Evolutionary conservation across 305 asterid species (phyloP).

Genomic region (Fraxinus ornus): DNA sequence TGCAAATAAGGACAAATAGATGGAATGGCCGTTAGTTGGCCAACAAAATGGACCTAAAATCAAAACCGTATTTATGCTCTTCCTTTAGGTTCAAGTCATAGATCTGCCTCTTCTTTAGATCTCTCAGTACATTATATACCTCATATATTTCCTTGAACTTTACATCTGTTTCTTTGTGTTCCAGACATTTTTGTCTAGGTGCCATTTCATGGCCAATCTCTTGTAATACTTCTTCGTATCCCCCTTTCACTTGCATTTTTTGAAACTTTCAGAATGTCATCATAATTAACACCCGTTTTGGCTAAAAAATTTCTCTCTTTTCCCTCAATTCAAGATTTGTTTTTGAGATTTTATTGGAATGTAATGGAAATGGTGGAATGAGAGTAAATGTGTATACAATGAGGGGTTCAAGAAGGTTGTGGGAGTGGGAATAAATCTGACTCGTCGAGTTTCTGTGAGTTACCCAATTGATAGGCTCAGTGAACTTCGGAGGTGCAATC

Average conservation of each 20-base stretch:
- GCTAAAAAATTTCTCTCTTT: not conserved
- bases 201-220: constrained; percentile 88
- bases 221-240: constrained; percentile 78
- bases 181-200: constrained; percentile 77
- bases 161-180: constrained; percentile 73
- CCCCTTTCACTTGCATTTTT: constrained; percentile 55
- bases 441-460: constrained; percentile 28
- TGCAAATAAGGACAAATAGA: no score
- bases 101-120: constrained; percentile 82
- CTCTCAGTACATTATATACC: constrained; percentile 81
- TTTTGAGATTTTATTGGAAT: not conserved
- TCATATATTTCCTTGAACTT: constrained; percentile 91
- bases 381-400: not conserved
- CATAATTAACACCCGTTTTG: constrained; percentile 69
- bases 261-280: constrained; percentile 61
- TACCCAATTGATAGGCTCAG: constrained; percentile 38
- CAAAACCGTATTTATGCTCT: constrained; percentile 53
- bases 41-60: constrained; percentile 32
- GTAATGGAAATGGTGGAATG: not conserved
- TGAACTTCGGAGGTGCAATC: constrained; percentile 37
- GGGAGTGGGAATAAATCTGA: constrained; percentile 3
- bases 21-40: no score
- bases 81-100: constrained; percentile 78
- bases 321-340: not conserved
- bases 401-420: constrained; percentile 14